A percentile compares a stretch with the other conserved stretches of the same genome.
Evolutionary conservation across 2,329 filamentous ascomycete genomes (phyloP).

Genomic region (Helotiales sp.): DNA sequence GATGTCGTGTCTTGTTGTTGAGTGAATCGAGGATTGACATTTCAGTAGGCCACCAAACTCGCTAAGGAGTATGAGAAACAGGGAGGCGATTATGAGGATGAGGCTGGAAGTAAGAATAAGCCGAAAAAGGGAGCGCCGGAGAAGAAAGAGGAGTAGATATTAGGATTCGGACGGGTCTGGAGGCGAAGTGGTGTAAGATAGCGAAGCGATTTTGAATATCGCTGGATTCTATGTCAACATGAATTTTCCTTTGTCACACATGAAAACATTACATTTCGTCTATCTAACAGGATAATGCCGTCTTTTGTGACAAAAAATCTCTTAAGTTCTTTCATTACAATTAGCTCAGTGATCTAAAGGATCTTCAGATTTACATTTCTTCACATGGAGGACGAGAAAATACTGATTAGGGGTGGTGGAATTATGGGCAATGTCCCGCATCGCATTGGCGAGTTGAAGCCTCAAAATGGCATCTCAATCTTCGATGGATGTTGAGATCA

Average conservation of each 20-base stretch:
- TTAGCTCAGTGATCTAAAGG: background rate
- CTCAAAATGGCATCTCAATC: too few species aligned
- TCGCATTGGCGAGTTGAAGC: background rate
- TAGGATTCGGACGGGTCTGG: background rate
- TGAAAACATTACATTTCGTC: too few species aligned
- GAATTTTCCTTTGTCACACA: too few species aligned
- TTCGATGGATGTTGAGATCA: background rate
- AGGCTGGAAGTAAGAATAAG: slow-evolving; percentile 49
- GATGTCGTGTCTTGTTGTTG: too few species aligned
- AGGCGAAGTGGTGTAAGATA: background rate
- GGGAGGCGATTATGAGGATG: slow-evolving; percentile 48
- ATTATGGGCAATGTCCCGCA: background rate
- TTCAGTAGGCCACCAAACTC: slow-evolving; percentile 46
- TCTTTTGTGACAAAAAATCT: too few species aligned
- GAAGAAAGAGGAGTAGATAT: slow-evolving; percentile 39
- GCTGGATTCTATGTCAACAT: too few species aligned
- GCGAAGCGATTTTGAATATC: background rate
- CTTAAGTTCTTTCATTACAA: too few species aligned
- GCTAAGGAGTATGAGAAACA: slow-evolving; percentile 50
- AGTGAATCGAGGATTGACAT: background rate
- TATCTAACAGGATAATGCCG: too few species aligned
- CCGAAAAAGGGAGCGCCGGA: slow-evolving; percentile 49
- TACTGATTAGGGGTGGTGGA: background rate
- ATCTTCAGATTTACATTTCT: background rate
- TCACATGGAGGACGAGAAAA: background rate